phyloP scores from a whole-genome alignment of 1,139 yeast genomes.

The Saccharomycopsis phalli region DNA sequence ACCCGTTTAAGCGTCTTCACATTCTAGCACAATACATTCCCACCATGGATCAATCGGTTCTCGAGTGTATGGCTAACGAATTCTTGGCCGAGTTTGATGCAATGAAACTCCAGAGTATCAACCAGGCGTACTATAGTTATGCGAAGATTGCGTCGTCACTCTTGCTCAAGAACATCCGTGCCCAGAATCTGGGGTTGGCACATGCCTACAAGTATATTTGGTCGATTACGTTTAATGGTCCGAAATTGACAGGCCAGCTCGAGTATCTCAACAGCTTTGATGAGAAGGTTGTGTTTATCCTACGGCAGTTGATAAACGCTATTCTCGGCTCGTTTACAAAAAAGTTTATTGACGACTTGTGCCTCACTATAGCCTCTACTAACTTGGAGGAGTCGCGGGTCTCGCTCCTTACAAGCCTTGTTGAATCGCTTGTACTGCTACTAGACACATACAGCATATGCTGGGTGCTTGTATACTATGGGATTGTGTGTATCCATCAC shows the following conservation, averaged over 20 bases:
- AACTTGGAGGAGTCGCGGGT: too few species aligned
- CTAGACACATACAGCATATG: too few species aligned
- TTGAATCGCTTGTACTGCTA: too few species aligned
- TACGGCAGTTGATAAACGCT: constrained; percentile 4
- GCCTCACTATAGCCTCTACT: too few species aligned
- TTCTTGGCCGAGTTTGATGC: constrained; percentile 9
- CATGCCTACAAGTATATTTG: constrained; percentile 7
- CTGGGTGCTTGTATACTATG: neutral
- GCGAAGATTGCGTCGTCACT: constrained; percentile 4
- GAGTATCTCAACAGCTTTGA: constrained; percentile 2
- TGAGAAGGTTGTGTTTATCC: constrained; percentile 7
- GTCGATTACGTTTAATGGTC: constrained; percentile 8
- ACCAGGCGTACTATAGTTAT: constrained; percentile 6
- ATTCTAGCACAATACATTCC: constrained; percentile 4
- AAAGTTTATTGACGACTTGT: too few species aligned
- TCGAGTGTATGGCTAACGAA: constrained; percentile 4
- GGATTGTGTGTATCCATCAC: neutral
- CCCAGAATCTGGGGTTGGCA: constrained; percentile 5
- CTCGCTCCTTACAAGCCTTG: too few species aligned
- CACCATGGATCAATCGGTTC: neutral
- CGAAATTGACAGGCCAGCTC: constrained; percentile 5
- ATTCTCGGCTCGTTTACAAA: too few species aligned
- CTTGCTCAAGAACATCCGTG: constrained; percentile 1
- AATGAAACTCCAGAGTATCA: neutral
- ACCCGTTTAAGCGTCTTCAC: constrained; percentile 3